These are phyloP conservation scores for Aegilops speltoides DNA, from an alignment of 176 grass and related monocot genomes.

Conservation along the genomic window DNA sequence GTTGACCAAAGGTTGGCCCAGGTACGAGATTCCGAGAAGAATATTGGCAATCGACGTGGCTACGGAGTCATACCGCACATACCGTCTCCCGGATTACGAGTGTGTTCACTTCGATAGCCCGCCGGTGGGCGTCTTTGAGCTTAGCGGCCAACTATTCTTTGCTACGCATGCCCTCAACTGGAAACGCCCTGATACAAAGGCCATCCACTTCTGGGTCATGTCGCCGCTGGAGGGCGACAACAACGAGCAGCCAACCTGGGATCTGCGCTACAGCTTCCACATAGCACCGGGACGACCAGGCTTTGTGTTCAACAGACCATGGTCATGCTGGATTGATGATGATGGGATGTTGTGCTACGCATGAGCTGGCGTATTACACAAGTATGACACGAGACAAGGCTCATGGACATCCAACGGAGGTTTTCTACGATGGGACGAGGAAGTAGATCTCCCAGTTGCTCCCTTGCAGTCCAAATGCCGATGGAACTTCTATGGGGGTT, in stretches of 20 bases:
- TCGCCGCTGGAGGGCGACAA: neutral
- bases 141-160: neutral
- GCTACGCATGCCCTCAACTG: neutral
- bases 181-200: rapidly evolving
- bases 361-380: neutral
- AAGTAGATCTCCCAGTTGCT: neutral
- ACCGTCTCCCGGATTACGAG: no score
- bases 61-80: no score
- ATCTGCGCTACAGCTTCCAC: neutral
- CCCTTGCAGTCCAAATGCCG: neutral
- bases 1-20: no score
- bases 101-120: no score
- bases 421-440: neutral
- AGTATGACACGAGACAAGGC: neutral
- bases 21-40: no score
- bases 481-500: neutral
- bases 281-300: neutral
- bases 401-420: neutral
- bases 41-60: no score
- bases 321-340: neutral
- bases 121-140: neutral
- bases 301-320: neutral
- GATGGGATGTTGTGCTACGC: neutral
- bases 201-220: neutral
- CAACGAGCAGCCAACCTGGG: neutral